Conservation (phyloP, 768 basidiomycete genomes). For the Xanthoconium purpureum region DNA sequence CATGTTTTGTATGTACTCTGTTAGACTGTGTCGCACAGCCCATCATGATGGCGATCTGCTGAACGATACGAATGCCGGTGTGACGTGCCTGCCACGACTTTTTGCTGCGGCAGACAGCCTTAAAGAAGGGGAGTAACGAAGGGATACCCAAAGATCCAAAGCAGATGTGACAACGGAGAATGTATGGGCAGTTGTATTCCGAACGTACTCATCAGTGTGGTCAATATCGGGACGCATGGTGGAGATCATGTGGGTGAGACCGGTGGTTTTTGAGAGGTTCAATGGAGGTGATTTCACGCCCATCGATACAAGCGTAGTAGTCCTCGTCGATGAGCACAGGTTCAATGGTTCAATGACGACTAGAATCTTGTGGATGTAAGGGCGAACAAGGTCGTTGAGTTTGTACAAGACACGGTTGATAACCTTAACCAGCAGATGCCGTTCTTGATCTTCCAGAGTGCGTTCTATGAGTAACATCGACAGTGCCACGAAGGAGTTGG, state of each 20-base stretch:
- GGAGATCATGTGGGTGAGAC: conserved; percentile 99
- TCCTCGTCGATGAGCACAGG: conserved; percentile 98
- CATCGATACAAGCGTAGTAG: conserved; percentile 94
- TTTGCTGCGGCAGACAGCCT: conserved; percentile 97
- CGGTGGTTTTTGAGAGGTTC: conserved; percentile 96
- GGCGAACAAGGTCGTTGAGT: conserved; percentile 96
- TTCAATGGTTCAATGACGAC: conserved; percentile 81
- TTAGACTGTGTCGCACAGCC: conserved; percentile 85
- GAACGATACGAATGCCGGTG: conserved; percentile 98
- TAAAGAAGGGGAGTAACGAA: conserved; percentile 94
- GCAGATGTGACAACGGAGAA: conserved; percentile 99
- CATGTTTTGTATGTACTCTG: conserved; percentile 73
- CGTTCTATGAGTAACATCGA: conserved; percentile 83
- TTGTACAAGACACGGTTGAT: conserved; percentile 99
- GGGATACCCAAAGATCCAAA: conserved; percentile 75
- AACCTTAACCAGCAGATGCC: conserved; percentile 96
- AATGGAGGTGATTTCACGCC: conserved; percentile 92
- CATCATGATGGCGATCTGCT: conserved; percentile 99
- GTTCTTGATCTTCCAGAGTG: conserved; percentile 96
- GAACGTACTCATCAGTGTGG: conserved; percentile 98
- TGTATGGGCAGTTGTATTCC: conserved; percentile 97
- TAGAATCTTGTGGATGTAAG: conserved; percentile 98
- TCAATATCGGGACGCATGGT: conserved; percentile 99
- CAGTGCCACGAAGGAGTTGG: too few species aligned
- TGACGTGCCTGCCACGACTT: conserved; percentile 99